Evolutionary conservation across 495 filamentous ascomycete species (phyloP).

Genomic region (Penicillium lividum): DNA sequence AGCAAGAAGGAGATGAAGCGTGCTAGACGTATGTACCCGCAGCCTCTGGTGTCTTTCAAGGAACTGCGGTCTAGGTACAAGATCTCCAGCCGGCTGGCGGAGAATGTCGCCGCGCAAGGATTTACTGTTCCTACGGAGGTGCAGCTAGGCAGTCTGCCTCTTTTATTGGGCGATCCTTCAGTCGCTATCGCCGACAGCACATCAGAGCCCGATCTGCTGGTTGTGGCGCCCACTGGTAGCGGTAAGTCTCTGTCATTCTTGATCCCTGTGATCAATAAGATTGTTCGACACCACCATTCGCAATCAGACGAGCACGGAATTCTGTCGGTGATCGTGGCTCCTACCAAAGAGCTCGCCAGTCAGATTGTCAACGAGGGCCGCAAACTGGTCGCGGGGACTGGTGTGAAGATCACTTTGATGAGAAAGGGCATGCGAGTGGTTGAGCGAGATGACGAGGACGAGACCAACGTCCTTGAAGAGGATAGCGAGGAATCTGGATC

Average conservation of each 20-base stretch:
- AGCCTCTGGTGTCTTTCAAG: slow-evolving; percentile 75
- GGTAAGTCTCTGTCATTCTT: slow-evolving; percentile 96
- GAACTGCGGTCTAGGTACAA: slow-evolving; percentile 69
- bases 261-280: slow-evolving; percentile 77
- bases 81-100: slow-evolving; percentile 66
- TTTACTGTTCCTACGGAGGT: slow-evolving; percentile 90
- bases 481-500: slow-evolving; percentile 40
- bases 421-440: slow-evolving; percentile 76
- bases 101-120: slow-evolving; percentile 80
- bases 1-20: slow-evolving; percentile 56
- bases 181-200: slow-evolving; percentile 13
- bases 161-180: slow-evolving; percentile 58
- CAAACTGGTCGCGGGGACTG: slow-evolving; percentile 76
- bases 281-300: slow-evolving; percentile 55
- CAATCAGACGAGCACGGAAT: slow-evolving; percentile 53
- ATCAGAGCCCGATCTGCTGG: slow-evolving; percentile 68
- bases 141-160: slow-evolving; percentile 80
- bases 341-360: slow-evolving; percentile 86
- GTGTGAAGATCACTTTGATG: slow-evolving; percentile 79
- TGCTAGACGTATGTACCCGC: slow-evolving; percentile 61
- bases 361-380: slow-evolving; percentile 93
- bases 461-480: slow-evolving; percentile 41
- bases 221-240: slow-evolving; percentile 91
- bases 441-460: slow-evolving; percentile 37
- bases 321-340: slow-evolving; percentile 72